Evolutionary conservation across 768 basidiomycete species (phyloP).

Genomic region (Butyriboletus loyo): DNA sequence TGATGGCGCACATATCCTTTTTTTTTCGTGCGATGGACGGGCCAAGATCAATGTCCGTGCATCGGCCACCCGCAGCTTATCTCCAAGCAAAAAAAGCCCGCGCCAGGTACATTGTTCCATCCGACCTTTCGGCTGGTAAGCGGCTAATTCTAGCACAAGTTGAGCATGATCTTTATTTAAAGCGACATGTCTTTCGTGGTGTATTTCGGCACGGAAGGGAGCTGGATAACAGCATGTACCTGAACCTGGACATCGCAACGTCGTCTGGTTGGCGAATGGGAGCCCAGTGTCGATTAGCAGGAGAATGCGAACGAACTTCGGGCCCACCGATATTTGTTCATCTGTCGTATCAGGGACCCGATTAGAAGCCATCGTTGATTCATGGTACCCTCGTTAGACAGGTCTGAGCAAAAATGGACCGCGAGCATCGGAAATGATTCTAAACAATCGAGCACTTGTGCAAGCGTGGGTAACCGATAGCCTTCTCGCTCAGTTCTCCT

Average conservation of each 20-base stretch:
- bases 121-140: not conserved
- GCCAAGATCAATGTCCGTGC: not conserved
- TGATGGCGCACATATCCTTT: not conserved
- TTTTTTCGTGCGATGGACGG: not conserved
- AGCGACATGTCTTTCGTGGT: not conserved
- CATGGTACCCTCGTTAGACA: not conserved
- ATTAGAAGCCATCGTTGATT: not conserved
- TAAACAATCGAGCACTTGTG: too few relatives aligned
- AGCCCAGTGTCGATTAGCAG: not conserved
- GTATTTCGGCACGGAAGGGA: too few relatives aligned
- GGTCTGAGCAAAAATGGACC: not conserved
- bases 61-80: not conserved
- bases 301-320: not conserved
- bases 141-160: not conserved
- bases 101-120: not conserved
- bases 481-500: constrained; percentile 10
- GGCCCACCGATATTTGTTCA: too few relatives aligned
- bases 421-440: not conserved
- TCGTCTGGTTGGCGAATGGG: not conserved
- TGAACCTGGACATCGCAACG: not conserved
- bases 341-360: not conserved
- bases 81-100: not conserved
- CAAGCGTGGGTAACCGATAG: constrained; percentile 13
- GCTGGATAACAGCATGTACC: not conserved
- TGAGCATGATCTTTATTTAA: not conserved